A percentile compares a stretch with the other conserved stretches of the same genome.
Evolutionary conservation across 495 filamentous ascomycete species (phyloP).

Genomic region (Lophiostoma macrostomum): DNA sequence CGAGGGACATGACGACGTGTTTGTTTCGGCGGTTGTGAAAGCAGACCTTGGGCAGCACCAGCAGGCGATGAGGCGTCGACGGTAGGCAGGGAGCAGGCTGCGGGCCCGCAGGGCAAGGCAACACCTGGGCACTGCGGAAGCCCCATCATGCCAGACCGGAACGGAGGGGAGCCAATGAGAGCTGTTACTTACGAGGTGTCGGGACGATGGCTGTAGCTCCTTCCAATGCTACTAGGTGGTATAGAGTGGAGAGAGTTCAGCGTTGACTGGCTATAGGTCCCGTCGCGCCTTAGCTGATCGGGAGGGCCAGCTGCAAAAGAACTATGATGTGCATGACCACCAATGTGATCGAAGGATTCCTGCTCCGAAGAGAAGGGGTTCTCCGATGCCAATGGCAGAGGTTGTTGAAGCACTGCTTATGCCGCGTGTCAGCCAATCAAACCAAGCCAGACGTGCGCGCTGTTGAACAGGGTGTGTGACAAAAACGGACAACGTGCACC

Average conservation of each 20-base stretch:
- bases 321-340: constrained; percentile 39
- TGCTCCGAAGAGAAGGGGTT: constrained; percentile 37
- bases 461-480: constrained; percentile 33
- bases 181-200: constrained; percentile 37
- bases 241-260: constrained; percentile 18
- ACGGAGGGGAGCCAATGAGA: constrained; percentile 31
- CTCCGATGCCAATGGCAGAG: constrained; percentile 35
- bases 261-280: constrained; percentile 30
- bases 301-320: constrained; percentile 31
- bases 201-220: constrained; percentile 35
- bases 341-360: constrained; percentile 38
- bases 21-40: constrained; percentile 33
- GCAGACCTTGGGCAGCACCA: constrained; percentile 35
- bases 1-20: constrained; percentile 38
- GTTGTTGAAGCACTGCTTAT: constrained; percentile 35
- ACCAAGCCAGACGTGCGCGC: constrained; percentile 16
- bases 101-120: constrained; percentile 27
- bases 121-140: constrained; percentile 34
- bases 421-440: constrained; percentile 34
- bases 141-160: constrained; percentile 19
- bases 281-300: constrained; percentile 38
- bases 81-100: constrained; percentile 27
- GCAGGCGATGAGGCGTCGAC: constrained; percentile 28
- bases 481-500: constrained; percentile 34
- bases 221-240: constrained; percentile 19